These are phyloP conservation scores for Xylaria sp. DNA, from an alignment of 2,329 filamentous ascomycete genomes.

Conservation along the genomic window DNA sequence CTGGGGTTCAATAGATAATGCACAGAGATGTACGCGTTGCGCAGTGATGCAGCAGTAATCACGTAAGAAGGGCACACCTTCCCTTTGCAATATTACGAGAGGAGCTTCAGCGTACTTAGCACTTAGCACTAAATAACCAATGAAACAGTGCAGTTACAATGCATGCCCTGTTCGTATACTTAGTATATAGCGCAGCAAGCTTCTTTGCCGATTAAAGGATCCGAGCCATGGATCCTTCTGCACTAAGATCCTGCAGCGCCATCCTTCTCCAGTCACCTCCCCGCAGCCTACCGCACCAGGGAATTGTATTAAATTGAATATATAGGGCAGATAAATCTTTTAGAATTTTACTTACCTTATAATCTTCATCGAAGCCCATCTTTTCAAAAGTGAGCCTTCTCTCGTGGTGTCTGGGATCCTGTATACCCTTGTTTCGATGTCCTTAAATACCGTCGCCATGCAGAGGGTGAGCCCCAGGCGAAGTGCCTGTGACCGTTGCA, in stretches of 20 bases:
- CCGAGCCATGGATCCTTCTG: slow-evolving; percentile 1
- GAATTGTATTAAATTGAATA: slow-evolving; percentile 4
- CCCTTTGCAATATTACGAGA: background rate
- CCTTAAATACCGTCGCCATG: slow-evolving; percentile 15
- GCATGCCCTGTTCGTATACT: background rate
- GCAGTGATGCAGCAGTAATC: background rate
- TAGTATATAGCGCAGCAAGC: background rate
- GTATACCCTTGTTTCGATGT: background rate
- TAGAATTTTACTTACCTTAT: background rate
- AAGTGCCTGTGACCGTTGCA: slow-evolving; percentile 23
- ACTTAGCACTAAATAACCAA: background rate
- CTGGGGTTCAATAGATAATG: background rate
- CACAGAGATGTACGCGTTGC: background rate
- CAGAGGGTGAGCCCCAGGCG: slow-evolving; percentile 21
- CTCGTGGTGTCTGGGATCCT: slow-evolving; percentile 2
- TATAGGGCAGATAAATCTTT: slow-evolving; percentile 9
- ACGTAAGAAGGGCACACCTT: background rate
- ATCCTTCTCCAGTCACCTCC: slow-evolving; percentile 3
- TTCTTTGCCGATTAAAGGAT: slow-evolving; percentile 4
- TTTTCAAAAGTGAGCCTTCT: slow-evolving; percentile 3
- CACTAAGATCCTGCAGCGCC: slow-evolving; percentile 1
- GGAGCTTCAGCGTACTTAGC: background rate
- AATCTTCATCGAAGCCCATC: slow-evolving; percentile 1
- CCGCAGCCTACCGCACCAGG: background rate
- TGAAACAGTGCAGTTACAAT: background rate